These are phyloP conservation scores for Hypoxylon sp. DNA, from an alignment of 2,329 filamentous ascomycete genomes.

Conservation along the genomic window DNA sequence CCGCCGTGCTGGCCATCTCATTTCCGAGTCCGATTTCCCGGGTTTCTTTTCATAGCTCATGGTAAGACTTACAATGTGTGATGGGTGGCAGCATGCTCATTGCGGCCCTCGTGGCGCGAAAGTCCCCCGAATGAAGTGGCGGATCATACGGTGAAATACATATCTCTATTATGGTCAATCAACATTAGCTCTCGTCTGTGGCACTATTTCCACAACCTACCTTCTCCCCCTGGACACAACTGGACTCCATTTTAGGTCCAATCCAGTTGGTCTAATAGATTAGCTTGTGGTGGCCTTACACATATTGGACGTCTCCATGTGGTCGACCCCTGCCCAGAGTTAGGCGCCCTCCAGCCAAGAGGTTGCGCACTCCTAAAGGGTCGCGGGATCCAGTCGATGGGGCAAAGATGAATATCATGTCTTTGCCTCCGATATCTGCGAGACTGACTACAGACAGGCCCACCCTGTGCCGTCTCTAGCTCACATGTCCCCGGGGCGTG, in stretches of 20 bases:
- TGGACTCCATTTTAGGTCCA: constrained; percentile 36
- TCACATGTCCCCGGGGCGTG: constrained; percentile 16
- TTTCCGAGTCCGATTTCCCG: constrained; percentile 19
- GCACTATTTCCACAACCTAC: constrained; percentile 28
- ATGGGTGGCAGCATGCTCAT: constrained; percentile 2
- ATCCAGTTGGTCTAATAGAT: constrained; percentile 16
- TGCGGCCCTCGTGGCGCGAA: constrained; percentile 3
- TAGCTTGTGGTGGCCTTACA: constrained; percentile 24
- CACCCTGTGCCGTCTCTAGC: constrained; percentile 17
- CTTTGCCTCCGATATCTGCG: constrained; percentile 20
- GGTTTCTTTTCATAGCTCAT: constrained; percentile 1
- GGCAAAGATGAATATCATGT: constrained; percentile 30
- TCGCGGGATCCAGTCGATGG: constrained; percentile 19
- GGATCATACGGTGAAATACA: constrained; percentile 23
- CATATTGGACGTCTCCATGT: constrained; percentile 24
- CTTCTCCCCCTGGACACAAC: constrained; percentile 14
- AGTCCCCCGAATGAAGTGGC: constrained; percentile 7
- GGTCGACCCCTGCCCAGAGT: constrained; percentile 35
- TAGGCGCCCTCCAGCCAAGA: constrained; percentile 29
- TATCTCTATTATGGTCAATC: constrained; percentile 20
- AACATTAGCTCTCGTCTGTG: constrained; percentile 16
- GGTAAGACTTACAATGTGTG: neutral
- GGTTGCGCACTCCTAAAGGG: constrained; percentile 15
- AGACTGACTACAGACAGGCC: constrained; percentile 9
- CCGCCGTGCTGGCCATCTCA: constrained; percentile 21